These are phyloP conservation scores for Gossypium longicalyx DNA, from an alignment of 345 rosid genomes.

Conservation along the genomic window DNA sequence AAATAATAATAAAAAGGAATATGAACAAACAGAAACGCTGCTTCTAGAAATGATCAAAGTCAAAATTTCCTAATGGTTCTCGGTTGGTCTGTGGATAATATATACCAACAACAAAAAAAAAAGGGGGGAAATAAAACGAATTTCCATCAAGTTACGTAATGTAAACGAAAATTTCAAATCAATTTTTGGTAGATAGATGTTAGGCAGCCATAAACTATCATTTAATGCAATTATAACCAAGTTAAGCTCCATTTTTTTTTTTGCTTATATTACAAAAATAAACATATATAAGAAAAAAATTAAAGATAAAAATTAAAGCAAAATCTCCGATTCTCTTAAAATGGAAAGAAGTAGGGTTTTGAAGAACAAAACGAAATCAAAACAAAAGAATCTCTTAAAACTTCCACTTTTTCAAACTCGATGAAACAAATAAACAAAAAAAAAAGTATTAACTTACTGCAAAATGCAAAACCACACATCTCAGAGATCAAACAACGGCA, in stretches of 20 bases:
- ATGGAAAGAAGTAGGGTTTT: neutral
- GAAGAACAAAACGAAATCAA: neutral
- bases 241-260: neutral
- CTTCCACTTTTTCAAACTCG: neutral
- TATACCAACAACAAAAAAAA: neutral
- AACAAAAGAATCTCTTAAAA: neutral
- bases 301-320: neutral
- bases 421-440: neutral
- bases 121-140: neutral
- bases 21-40: neutral
- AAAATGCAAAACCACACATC: neutral
- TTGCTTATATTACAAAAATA: neutral
- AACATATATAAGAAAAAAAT: neutral
- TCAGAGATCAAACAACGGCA: neutral
- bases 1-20: neutral
- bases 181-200: too few species aligned
- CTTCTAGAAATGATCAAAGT: neutral
- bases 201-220: neutral
- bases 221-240: neutral
- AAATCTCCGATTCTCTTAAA: neutral
- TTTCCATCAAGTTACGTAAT: neutral
- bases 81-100: neutral
- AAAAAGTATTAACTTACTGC: neutral
- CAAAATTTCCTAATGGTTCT: neutral
- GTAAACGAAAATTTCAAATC: neutral